phyloP scores from a whole-genome alignment of 306 rosid species.

The Malus sieversii region DNA sequence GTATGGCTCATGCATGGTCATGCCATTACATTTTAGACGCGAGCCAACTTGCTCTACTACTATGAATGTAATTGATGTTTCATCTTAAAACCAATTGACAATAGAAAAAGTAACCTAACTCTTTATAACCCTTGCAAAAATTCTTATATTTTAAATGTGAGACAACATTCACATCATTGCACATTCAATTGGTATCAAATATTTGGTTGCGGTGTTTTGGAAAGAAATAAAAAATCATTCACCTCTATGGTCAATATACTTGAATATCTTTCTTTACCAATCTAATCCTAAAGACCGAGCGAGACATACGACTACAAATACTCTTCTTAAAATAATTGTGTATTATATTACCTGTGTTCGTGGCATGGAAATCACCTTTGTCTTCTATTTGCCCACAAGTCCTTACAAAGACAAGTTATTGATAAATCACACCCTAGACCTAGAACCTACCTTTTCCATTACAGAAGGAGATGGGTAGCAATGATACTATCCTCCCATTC shows the following conservation, averaged over 20 bases:
- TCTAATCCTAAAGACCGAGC: too few species aligned
- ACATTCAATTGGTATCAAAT: neutral
- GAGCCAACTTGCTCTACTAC: neutral
- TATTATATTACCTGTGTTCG: too few species aligned
- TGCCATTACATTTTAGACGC: neutral
- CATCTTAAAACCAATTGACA: rapidly evolving
- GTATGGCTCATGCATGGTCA: neutral
- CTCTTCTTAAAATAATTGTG: too few species aligned
- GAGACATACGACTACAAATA: too few species aligned
- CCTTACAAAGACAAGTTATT: neutral
- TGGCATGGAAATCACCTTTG: neutral
- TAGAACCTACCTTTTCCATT: neutral
- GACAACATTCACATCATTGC: neutral
- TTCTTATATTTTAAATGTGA: too few species aligned
- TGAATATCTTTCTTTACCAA: neutral
- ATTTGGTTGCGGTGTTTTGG: neutral
- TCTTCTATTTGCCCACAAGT: neutral
- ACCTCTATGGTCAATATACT: neutral
- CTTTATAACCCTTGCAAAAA: too few species aligned
- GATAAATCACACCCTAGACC: neutral
- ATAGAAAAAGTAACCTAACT: neutral
- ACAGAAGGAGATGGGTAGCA: neutral
- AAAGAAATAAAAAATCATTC: too few species aligned
- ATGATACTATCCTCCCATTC: too few species aligned
- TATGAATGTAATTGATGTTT: rapidly evolving